Base-by-base conservation (phyloP, 2,329 filamentous ascomycete species). In the Pseudogymnoascus sp. region DNA sequence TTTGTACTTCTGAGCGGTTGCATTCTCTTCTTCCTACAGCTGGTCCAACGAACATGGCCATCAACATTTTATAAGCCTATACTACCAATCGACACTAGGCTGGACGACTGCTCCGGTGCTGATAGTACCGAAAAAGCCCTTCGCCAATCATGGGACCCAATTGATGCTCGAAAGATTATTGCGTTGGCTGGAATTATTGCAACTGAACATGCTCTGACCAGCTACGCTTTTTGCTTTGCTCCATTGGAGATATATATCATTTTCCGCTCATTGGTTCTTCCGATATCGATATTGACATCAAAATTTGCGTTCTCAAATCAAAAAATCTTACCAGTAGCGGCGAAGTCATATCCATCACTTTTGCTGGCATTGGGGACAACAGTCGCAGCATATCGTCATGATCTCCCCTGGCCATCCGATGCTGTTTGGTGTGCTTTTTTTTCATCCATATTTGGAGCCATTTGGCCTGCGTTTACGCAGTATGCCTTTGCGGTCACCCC, bases 141-240 rank as follows among this genome's bases (percentile, higher is more conserved):
- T 25, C 22, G 2, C n/a, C 22, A n/a, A 54, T 12, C 25, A 30
- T 54, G 25, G 43, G 5, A 7, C 8, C 25, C n/a, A 9, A 11
- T 18, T 32, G 5, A 32, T 18, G 25, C 43, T 32, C 43, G 43
- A 18, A 3, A 14, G 12, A 12, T 54, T 1, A 9, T 54, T 54
- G 25, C 25, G 8, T 18, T 54, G 43, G 43, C 43, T 18, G 43
- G n/a, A 25, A 16, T 54, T 9, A 32, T 54, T 18, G 25, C 25
- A 4, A 7, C 43, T 54, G 43, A 54, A 54, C 30, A 54, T 54
- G 25, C 43, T 32, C 43, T 54, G 9, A 54, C 43, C 14, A 54
- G n/a, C n/a, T 54, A 54, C 43, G 43, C 25, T 18, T 32, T 32
- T 54, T 54, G 43, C 43, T 54, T 54, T 32, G 43, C 43, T 30